Base-by-base conservation (phyloP, 2,329 filamentous ascomycete species). In the Fusarium cicatricum region DNA sequence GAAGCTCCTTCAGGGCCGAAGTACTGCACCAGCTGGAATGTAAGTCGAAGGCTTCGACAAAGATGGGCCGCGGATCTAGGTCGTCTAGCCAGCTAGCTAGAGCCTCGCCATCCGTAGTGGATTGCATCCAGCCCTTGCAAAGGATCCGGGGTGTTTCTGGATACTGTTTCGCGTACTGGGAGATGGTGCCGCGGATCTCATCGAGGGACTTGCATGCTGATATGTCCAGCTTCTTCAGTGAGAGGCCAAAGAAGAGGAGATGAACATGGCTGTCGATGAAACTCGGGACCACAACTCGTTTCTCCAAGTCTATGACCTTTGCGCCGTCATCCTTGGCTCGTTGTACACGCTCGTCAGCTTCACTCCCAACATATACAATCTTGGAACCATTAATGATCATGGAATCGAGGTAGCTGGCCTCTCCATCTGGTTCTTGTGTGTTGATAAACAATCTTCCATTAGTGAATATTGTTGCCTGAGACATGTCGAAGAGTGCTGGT, bases 181-280 rank as follows among this genome's bases (percentile, higher is more conserved):
- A 72, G 45, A 84, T 78, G 0, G 74, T 69, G 0, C 55, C 59
- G 2, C 77, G 74, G 10, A 84, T 82, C 4, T 82, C 78, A 0
- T 70, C 68, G 0, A 82, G 65, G 17, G 72, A 75, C 38, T 74
- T 74, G 55, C 80, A 80, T 1, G 70, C 63, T 3, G 75, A 74
- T 0, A 84, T 64, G 17, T 74, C 70, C 12, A 81, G 68, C 55
- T 82, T 82, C 19, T 74, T 74, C 4, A 83, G 72, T 0, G 80
- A 78, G 23, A 81, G 76, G 0, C 81, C 81, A 0, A 82, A 74
- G 38, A 79, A 72, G 1, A 83, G 67, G 4, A 84, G 74, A 60
- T 84, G 81, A 61, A 82, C 79, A 40, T 84, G 81, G 2, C 78
- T 79, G 57, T 84, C 81, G 31, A 83, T 77, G 56, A 83, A 83